Evolutionary conservation across 352 stramenopile genomes (phyloP), one percentile per base, ranked within the genome.

Genomic region (Phytophthora ohioensis): DNA sequence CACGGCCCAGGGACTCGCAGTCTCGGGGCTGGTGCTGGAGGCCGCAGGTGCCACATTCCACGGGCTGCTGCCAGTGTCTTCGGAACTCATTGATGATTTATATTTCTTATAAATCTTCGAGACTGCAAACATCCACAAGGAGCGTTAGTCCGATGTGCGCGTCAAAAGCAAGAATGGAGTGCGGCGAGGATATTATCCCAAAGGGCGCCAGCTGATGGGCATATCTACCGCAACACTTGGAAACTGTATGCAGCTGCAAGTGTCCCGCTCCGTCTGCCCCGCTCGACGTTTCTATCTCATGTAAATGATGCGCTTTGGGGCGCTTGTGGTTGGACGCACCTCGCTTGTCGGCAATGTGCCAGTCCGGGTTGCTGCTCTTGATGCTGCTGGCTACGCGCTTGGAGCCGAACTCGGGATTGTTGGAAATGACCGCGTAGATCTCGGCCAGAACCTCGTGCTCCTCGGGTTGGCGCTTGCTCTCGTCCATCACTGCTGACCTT

Each of bases 61-160:
- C 21, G 82, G 80, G 53, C 74, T 80, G 43, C 63, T 82, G 36
- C 52, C 52, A 45, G 45, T 60, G 55, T 77, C 64, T 39, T 75
- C 68, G 62, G 72, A 72, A 58, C 60, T 79, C 67, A 84, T 78
- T 46, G 71, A 69, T 51, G 72, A 87, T 49, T 83, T 85, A 64
- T 89, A 81, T 69, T 92, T 91, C 71, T 91, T 88, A 21, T 91
- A 66, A 32, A 92, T 73, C 71, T 92, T 91, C 61, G 73, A 87
- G 58, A 92, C 86, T 88, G 75, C 49, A 47, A 79, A 72, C 64
- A 77, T 80, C 3, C 60, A 78, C 65, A 31, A 49, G 43, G 15
- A 9, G 6, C 43, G 17, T 49, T 7, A 49, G 43, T 49, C 43
- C 43, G n/a, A 34, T 30, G 43, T 39, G 35, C 35, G 35, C 32